Conservation (phyloP, 1,284 basidiomycete species). For the Phaffia rhodozyma region DNA sequence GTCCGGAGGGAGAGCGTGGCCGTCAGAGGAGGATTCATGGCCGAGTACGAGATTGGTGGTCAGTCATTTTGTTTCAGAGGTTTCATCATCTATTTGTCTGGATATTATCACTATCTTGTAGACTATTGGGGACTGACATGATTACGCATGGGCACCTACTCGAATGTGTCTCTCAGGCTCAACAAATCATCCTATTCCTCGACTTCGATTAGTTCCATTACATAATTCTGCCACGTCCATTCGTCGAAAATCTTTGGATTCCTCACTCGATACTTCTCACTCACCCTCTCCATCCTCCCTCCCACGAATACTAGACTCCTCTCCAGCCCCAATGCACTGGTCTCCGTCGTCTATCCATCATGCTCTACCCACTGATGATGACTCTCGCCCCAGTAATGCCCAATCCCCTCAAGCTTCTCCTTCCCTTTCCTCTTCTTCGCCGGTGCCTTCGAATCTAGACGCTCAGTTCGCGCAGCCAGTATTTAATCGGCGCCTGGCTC, state of each 20-base stretch:
- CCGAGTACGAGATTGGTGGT: slow-evolving; percentile 35
- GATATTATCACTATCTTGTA: too few species aligned
- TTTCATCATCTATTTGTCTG: too few species aligned
- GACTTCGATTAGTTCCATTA: slow-evolving; percentile 28
- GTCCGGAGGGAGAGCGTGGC: slow-evolving; percentile 11
- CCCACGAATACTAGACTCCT: neutral
- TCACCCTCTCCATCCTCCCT: neutral
- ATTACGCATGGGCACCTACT: neutral
- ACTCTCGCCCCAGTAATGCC: neutral
- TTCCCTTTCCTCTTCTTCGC: neutral
- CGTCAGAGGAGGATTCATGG: slow-evolving; percentile 27
- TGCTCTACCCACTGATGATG: neutral
- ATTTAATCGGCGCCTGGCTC: too few species aligned
- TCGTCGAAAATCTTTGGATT: slow-evolving; percentile 1
- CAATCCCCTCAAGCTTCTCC: neutral
- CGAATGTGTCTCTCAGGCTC: slow-evolving; percentile 25
- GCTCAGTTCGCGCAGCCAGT: too few species aligned
- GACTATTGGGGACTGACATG: neutral
- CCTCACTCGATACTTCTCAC: neutral
- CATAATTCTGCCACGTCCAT: neutral
- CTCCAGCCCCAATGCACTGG: neutral
- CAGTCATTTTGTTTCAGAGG: slow-evolving; percentile 17
- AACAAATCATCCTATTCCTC: slow-evolving; percentile 29
- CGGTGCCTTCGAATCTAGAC: too few species aligned
- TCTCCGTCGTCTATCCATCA: neutral